A percentile compares a stretch with the other conserved stretches of the same genome.
These are phyloP conservation scores for Capsella rubella DNA, from an alignment of 441 rosid genomes.

Conservation along the genomic window DNA sequence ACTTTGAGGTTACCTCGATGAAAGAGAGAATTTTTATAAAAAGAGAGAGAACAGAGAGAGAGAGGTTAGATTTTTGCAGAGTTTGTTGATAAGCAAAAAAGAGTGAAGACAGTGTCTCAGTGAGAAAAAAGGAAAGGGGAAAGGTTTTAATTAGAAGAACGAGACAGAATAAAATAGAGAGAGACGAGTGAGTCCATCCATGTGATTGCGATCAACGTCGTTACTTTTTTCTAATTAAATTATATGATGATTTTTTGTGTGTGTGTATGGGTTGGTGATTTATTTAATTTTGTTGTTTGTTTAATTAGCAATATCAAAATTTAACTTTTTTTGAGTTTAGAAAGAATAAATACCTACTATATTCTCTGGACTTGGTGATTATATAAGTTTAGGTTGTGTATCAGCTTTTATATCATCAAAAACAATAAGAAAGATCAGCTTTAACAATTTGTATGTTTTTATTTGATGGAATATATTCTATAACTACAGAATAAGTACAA, in stretches of 20 bases:
- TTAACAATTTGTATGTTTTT: conserved; percentile 18
- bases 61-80: conserved; percentile 29
- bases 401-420: too few relatives aligned
- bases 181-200: neutral
- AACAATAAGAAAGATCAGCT: conserved; percentile 13
- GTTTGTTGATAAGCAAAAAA: conserved; percentile 15
- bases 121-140: conserved; percentile 30
- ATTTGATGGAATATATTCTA: conserved; percentile 45
- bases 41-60: conserved; percentile 6
- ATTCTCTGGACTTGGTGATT: conserved; percentile 7
- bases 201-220: conserved; percentile 35
- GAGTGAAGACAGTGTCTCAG: conserved; percentile 21
- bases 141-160: conserved; percentile 13
- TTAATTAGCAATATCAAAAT: neutral
- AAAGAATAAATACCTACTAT: conserved; percentile 15
- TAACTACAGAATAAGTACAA: conserved; percentile 30
- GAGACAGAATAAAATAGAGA: conserved; percentile 6
- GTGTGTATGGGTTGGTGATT: conserved; percentile 21
- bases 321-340: conserved; percentile 4
- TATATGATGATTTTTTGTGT: neutral
- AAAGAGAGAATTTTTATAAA: neutral
- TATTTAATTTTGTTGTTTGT: conserved; percentile 16
- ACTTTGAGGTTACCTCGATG: neutral
- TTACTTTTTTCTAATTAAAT: neutral
- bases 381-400: conserved; percentile 13